A percentile compares a stretch with the other conserved stretches of the same genome.
Conservation (phyloP, 345 rosid genomes). For the Stellera chamaejasme region DNA sequence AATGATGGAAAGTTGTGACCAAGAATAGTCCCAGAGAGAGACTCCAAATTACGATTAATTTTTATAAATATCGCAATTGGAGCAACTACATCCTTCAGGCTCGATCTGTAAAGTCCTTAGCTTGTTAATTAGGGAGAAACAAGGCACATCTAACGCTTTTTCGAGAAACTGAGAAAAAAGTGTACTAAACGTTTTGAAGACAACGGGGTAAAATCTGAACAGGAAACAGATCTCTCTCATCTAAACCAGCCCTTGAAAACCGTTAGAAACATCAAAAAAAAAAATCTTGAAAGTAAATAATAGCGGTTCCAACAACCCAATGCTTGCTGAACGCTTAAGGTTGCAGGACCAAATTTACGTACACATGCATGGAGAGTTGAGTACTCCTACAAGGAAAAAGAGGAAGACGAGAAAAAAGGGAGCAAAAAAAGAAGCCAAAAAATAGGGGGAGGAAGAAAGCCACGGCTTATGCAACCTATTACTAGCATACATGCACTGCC, state of each 20-base stretch:
- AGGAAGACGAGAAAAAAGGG: background rate
- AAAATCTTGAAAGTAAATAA: background rate
- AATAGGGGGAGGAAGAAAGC: background rate
- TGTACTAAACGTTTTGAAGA: too few relatives aligned
- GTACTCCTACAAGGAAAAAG: slow-evolving; percentile 9
- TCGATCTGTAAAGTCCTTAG: too few relatives aligned
- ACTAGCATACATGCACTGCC: background rate
- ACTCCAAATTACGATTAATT: too few relatives aligned
- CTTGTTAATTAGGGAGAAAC: too few relatives aligned
- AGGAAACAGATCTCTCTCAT: background rate
- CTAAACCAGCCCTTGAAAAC: slow-evolving; percentile 5
- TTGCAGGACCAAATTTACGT: slow-evolving; percentile 18
- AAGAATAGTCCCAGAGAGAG: too few relatives aligned
- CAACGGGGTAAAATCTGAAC: too few relatives aligned
- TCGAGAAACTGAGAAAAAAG: too few relatives aligned
- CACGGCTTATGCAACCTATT: slow-evolving; percentile 6
- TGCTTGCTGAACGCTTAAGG: slow-evolving; percentile 3
- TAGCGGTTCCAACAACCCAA: slow-evolving; percentile 13
- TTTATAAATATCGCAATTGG: too few relatives aligned
- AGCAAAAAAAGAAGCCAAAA: background rate
- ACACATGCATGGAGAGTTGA: slow-evolving; percentile 12
- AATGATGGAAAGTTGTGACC: too few relatives aligned
- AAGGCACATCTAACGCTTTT: too few relatives aligned
- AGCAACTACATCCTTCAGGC: too few relatives aligned
- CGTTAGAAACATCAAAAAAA: background rate